Base-by-base conservation (phyloP, 2,329 filamentous ascomycete genomes). In the Penicillium sp. region DNA sequence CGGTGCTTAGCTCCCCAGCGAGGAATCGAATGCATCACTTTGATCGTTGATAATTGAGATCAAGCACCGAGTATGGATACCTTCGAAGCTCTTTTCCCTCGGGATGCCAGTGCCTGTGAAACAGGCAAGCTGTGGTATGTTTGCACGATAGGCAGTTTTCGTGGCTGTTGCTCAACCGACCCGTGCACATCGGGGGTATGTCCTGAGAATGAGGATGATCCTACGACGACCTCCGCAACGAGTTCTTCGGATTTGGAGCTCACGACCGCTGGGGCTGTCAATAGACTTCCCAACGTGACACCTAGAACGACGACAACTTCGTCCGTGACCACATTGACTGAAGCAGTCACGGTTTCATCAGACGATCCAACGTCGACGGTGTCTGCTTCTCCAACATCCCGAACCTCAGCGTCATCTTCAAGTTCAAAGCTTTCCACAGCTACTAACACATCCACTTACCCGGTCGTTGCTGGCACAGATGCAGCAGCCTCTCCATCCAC, bases 151-250 rank as follows among this genome's bases (percentile, higher is more conserved):
- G 64, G 63, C 0, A 29, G 46, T 29, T 73, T 63, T 47, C 53
- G 38, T 31, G 71, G 71, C 42, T 73, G 71, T 49, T 73, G 71
- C 44, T 67, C 68, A 9, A 58, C 58, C 13, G 60, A 72, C 53
- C 68, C 71, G 24, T 72, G 71, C 51, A 57, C 53, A 10, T 52
- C 51, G 31, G 69, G 68, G 1, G 34, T 65, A 3, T 73, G 71
- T 61, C 65, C 64, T 9, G 67, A 68, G 32, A 55, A 62, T 29
- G 44, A 53, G 14, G 41, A 43, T 18, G 41, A 40, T 10, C 5
- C 31, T 13, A 13, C 53, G 29, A 39, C 21, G 24, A 36, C 46
- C 10, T 27, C 32, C 5, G 32, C 39, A 22, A 46, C 45, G 9
- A 32, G 21, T 9, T 14, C 7, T 1, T 24, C 45, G 5, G 45